phyloP scores from a whole-genome alignment of 148 eudicot species.

The Agrostemma githago region DNA sequence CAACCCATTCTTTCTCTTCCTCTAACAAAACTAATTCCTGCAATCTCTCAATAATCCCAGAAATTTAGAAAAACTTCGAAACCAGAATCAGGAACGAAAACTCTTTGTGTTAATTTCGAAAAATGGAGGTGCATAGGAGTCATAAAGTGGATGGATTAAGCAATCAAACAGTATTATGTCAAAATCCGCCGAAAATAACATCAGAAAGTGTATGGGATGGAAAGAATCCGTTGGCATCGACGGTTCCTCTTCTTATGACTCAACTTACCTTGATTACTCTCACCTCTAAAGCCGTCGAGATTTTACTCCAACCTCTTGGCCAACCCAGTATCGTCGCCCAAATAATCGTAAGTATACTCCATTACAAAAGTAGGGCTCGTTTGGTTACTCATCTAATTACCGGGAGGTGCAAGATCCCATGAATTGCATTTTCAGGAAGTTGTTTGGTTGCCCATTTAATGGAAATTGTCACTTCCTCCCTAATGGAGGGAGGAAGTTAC shows the following conservation, averaged over 20 bases:
- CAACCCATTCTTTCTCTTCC: conserved; percentile 6
- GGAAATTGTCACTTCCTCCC: no score
- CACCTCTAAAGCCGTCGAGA: conserved; percentile 30
- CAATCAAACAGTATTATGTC: conserved; percentile 13
- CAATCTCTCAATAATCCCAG: neutral
- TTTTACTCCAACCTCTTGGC: conserved; percentile 48
- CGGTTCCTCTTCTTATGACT: conserved; percentile 45
- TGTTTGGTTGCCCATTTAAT: no score
- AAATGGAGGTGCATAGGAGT: neutral
- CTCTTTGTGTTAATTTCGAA: no score
- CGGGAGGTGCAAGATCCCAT: no score
- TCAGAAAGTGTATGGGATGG: conserved; percentile 16
- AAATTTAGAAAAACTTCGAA: neutral
- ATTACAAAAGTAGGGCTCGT: no score
- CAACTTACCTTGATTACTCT: conserved; percentile 43
- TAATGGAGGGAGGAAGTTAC: no score
- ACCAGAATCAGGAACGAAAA: neutral
- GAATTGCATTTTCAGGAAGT: no score
- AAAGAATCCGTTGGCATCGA: conserved; percentile 30
- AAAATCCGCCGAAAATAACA: conserved; percentile 7
- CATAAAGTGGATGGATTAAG: neutral
- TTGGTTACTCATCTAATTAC: no score
- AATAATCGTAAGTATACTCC: conserved; percentile 40
- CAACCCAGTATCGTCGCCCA: conserved; percentile 54
- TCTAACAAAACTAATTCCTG: neutral